phyloP scores from a whole-genome alignment of 768 basidiomycete genomes.

The Omphalotus guepiniiformis region DNA sequence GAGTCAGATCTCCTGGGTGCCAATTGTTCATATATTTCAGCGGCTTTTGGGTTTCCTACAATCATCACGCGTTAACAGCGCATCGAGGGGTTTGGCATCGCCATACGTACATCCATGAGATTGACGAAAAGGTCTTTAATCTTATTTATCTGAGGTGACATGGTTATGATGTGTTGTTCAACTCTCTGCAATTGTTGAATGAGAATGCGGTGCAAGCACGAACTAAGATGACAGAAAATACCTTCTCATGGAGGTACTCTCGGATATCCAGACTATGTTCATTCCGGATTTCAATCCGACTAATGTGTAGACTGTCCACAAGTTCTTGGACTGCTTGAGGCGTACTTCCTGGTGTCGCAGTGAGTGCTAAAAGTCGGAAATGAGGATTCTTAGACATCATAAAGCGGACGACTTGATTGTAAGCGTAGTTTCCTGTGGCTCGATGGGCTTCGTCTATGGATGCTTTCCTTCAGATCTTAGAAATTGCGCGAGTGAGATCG shows the following conservation, averaged over 20 bases:
- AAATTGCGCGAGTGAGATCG: not conserved
- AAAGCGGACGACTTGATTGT: slow-evolving; percentile 81
- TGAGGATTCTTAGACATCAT: slow-evolving; percentile 94
- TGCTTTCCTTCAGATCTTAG: not conserved
- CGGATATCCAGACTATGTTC: slow-evolving; percentile 86
- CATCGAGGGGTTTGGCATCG: not conserved
- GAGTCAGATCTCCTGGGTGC: slow-evolving; percentile 49
- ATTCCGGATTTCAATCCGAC: slow-evolving; percentile 90
- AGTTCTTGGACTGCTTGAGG: slow-evolving; percentile 86
- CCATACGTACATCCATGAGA: slow-evolving; percentile 64
- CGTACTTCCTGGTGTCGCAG: slow-evolving; percentile 88
- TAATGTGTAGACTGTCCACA: slow-evolving; percentile 92
- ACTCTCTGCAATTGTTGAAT: slow-evolving; percentile 38
- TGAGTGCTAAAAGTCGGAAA: slow-evolving; percentile 89
- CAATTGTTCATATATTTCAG: slow-evolving; percentile 39
- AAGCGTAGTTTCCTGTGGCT: slow-evolving; percentile 90
- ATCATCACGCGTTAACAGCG: slow-evolving; percentile 26
- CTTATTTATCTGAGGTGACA: slow-evolving; percentile 61
- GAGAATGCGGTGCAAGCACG: not conserved
- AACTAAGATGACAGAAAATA: slow-evolving; percentile 24
- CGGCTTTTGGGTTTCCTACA: slow-evolving; percentile 29
- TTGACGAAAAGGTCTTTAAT: slow-evolving; percentile 65
- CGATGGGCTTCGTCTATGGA: slow-evolving; percentile 87
- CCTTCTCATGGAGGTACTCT: slow-evolving; percentile 87
- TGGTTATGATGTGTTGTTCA: slow-evolving; percentile 72